A percentile compares a stretch with the other conserved stretches of the same genome.
phyloP scores from a whole-genome alignment of 2,329 filamentous ascomycete genomes.

The Pseudopyricularia cyperi region DNA sequence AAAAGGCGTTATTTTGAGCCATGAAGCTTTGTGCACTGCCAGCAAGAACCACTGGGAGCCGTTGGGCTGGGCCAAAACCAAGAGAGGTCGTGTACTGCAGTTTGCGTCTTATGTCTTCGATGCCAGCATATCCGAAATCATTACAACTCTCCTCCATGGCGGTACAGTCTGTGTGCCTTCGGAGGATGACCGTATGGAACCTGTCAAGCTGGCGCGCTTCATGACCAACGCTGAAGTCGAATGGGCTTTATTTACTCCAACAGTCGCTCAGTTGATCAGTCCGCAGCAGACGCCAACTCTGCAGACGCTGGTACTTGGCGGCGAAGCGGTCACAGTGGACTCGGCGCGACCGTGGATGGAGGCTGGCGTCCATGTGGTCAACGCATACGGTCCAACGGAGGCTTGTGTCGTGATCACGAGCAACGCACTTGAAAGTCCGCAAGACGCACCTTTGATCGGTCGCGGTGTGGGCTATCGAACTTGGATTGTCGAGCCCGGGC shows the following conservation, averaged over 20 bases:
- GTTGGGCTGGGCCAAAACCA: conserved; percentile 39
- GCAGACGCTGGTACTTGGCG: conserved; percentile 41
- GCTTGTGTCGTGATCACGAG: conserved; percentile 1
- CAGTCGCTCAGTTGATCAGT: conserved; percentile 5
- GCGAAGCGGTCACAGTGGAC: conserved; percentile 24
- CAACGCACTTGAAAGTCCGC: conserved; percentile 1
- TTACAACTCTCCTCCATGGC: background rate
- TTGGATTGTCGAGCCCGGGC: conserved; percentile 5
- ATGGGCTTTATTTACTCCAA: conserved; percentile 42
- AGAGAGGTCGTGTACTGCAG: conserved; percentile 17
- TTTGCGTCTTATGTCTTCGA: conserved; percentile 24
- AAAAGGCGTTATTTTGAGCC: conserved; percentile 45
- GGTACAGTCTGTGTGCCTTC: background rate
- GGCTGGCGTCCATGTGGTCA: conserved; percentile 4
- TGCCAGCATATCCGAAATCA: conserved; percentile 34
- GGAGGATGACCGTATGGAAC: conserved; percentile 8
- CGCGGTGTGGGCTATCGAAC: conserved; percentile 8
- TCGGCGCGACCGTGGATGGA: conserved; percentile 13
- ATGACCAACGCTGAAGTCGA: conserved; percentile 45
- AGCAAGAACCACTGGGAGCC: conserved; percentile 53
- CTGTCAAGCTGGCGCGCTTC: conserved; percentile 4
- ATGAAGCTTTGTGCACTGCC: conserved; percentile 14
- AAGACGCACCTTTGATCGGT: background rate
- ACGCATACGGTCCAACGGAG: conserved; percentile 46
- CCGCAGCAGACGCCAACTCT: conserved; percentile 3